Conservation (phyloP, 2,329 filamentous ascomycete genomes). For the Exophiala spinifera region DNA sequence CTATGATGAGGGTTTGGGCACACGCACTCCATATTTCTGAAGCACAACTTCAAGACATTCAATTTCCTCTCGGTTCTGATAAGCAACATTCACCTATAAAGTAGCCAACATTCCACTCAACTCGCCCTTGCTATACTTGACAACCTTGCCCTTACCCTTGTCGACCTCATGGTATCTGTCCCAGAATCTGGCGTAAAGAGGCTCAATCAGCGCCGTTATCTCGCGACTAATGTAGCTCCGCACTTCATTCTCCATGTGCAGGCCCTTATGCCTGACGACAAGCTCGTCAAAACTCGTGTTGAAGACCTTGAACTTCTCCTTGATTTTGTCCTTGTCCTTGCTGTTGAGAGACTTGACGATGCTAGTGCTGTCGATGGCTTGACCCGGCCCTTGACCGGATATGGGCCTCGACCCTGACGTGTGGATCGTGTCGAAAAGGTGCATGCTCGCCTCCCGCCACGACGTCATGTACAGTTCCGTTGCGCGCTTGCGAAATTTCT, state of each 20-base stretch:
- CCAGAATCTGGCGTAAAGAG: conserved; percentile 92
- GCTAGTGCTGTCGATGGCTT: conserved; percentile 68
- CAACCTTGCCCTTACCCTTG: conserved; percentile 96
- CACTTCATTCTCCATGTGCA: conserved; percentile 89
- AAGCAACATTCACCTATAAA: conserved; percentile 30
- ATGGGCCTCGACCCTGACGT: conserved; percentile 59
- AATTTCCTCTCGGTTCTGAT: too few species aligned
- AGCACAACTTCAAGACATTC: too few species aligned
- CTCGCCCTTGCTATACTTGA: conserved; percentile 88
- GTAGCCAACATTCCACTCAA: conserved; percentile 62
- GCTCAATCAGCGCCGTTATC: conserved; percentile 87
- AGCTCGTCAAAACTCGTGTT: conserved; percentile 89
- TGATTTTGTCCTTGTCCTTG: conserved; percentile 94
- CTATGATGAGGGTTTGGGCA: too few species aligned
- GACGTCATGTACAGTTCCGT: conserved; percentile 76
- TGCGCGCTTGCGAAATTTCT: conserved; percentile 84
- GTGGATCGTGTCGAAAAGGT: conserved; percentile 87
- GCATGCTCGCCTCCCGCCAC: conserved; percentile 82
- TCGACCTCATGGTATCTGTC: conserved; percentile 97
- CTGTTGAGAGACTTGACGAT: conserved; percentile 79
- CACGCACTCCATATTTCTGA: too few species aligned
- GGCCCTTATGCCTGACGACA: conserved; percentile 74
- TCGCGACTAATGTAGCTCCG: conserved; percentile 75
- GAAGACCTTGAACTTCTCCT: conserved; percentile 91
- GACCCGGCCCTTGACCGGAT: conserved; percentile 59